These are phyloP conservation scores for Fusarium burgessii DNA, from an alignment of 2,329 filamentous ascomycete genomes.

Conservation along the genomic window DNA sequence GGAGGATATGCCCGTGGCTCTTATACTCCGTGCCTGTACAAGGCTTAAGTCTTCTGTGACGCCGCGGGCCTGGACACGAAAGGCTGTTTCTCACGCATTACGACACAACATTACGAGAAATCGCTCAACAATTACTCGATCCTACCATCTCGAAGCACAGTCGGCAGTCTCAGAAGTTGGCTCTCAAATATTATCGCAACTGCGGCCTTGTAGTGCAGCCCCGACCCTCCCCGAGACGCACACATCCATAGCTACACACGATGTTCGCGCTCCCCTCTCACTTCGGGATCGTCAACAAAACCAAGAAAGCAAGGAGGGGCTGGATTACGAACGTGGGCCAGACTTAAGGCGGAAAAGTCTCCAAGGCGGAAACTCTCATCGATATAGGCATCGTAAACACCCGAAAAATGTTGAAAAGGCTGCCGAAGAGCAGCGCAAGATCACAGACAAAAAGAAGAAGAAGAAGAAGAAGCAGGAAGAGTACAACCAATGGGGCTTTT, in stretches of 20 bases:
- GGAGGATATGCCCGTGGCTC: constrained; percentile 44
- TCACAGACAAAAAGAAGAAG: neutral
- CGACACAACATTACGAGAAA: constrained; percentile 18
- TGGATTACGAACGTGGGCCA: neutral
- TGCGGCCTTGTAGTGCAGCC: constrained; percentile 16
- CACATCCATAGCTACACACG: neutral
- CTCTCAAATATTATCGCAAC: constrained; percentile 36
- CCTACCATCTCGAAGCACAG: constrained; percentile 21
- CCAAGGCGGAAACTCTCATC: neutral
- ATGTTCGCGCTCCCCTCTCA: neutral
- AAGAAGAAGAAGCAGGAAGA: constrained; percentile 16
- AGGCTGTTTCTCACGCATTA: constrained; percentile 24
- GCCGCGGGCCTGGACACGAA: constrained; percentile 33
- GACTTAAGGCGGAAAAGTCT: neutral
- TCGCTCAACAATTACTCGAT: constrained; percentile 14
- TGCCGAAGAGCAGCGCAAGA: constrained; percentile 7
- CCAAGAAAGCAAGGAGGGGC: neutral
- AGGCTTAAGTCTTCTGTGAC: constrained; percentile 39
- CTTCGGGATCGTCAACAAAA: neutral
- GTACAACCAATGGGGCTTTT: constrained; percentile 50
- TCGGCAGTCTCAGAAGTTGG: neutral
- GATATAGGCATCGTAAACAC: neutral
- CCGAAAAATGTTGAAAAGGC: constrained; percentile 5
- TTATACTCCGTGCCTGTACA: constrained; percentile 41
- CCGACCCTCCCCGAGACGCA: constrained; percentile 13